These are phyloP conservation scores for Pseudocercospora vitis DNA, from an alignment of 2,329 filamentous ascomycete genomes.

Conservation along the genomic window DNA sequence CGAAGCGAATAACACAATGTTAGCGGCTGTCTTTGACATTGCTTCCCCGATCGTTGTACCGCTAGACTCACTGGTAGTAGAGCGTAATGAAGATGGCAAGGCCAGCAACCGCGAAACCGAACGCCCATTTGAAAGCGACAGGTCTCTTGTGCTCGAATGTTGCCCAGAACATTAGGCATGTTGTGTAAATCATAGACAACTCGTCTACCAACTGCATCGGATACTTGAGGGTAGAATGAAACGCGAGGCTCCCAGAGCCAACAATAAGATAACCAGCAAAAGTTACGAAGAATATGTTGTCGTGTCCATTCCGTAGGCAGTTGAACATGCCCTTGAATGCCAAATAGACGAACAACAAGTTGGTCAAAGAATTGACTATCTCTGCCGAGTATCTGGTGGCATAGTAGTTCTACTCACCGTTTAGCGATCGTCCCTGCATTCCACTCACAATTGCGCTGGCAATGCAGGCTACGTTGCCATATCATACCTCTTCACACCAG, in stretches of 20 bases:
- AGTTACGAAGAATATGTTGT: constrained; percentile 69
- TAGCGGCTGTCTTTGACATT: no score
- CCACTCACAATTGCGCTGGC: not conserved
- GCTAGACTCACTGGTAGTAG: no score
- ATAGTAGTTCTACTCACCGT: constrained; percentile 64
- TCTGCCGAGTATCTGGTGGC: constrained; percentile 74
- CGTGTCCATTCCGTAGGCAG: constrained; percentile 70
- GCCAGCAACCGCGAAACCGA: constrained; percentile 58
- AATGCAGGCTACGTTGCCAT: no score
- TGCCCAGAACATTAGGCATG: constrained; percentile 68
- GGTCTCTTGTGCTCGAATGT: constrained; percentile 71
- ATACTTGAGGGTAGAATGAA: constrained; percentile 66
- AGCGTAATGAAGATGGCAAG: constrained; percentile 68
- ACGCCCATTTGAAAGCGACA: constrained; percentile 49
- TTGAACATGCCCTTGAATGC: constrained; percentile 73
- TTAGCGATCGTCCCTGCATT: constrained; percentile 2
- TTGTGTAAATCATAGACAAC: constrained; percentile 71
- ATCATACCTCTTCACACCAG: constrained; percentile 73
- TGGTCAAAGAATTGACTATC: constrained; percentile 78
- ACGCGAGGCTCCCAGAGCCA: constrained; percentile 62
- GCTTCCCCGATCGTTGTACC: no score
- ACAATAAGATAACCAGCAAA: constrained; percentile 64
- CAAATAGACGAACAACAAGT: constrained; percentile 76
- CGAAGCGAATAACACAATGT: no score
- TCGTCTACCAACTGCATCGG: constrained; percentile 72